A percentile compares a stretch with the other conserved stretches of the same genome.
phyloP scores from a whole-genome alignment of 2,329 filamentous ascomycete species.

The Nannizzia gypsea region DNA sequence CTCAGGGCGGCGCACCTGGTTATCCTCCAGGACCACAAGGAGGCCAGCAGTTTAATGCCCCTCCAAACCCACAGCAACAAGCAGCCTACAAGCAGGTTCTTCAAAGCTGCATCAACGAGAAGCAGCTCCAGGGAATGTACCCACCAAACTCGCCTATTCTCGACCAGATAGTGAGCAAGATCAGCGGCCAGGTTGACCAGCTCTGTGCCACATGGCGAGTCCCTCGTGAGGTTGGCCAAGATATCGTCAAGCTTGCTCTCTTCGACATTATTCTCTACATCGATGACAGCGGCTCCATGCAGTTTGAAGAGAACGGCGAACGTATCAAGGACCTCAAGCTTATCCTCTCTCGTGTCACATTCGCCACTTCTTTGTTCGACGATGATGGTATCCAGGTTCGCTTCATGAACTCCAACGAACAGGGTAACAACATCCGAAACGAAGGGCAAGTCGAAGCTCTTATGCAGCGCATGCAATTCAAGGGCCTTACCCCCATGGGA shows the following conservation, averaged over 20 bases:
- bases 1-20: slow-evolving; percentile 20
- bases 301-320: slow-evolving; percentile 54
- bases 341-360: slow-evolving; percentile 52
- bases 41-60: slow-evolving; percentile 20
- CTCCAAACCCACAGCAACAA: slow-evolving; percentile 39
- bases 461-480: slow-evolving; percentile 49
- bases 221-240: slow-evolving; percentile 48
- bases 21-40: slow-evolving; percentile 26
- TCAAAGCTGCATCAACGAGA: slow-evolving; percentile 47
- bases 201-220: slow-evolving; percentile 48
- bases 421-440: slow-evolving; percentile 44
- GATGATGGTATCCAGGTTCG: slow-evolving; percentile 55
- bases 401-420: slow-evolving; percentile 54
- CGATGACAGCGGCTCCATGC: slow-evolving; percentile 59
- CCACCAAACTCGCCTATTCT: slow-evolving; percentile 42
- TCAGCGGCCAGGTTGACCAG: slow-evolving; percentile 41
- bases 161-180: slow-evolving; percentile 41
- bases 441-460: slow-evolving; percentile 48
- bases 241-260: slow-evolving; percentile 50
- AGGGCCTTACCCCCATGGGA: slow-evolving; percentile 56
- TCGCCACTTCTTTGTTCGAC: slow-evolving; percentile 56
- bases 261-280: slow-evolving; percentile 54
- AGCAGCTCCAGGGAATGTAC: slow-evolving; percentile 47
- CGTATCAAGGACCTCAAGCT: slow-evolving; percentile 55
- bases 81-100: slow-evolving; percentile 47